Percentiles rank a stretch among this genome's conserved stretches.
Evolutionary conservation across 306 rosid genomes (phyloP).

Genomic region (Medicago lupulina): DNA sequence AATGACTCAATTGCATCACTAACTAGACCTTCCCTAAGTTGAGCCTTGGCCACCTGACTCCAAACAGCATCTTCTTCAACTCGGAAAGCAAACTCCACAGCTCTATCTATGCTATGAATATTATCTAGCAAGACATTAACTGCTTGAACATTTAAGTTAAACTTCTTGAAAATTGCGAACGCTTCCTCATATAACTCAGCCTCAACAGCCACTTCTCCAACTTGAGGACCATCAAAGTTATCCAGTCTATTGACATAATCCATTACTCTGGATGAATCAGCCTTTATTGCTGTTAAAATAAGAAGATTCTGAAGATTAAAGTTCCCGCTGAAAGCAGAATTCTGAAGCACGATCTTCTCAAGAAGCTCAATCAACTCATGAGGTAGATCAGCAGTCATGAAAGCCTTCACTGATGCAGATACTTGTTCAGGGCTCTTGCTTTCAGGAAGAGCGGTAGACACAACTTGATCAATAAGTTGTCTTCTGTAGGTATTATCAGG

Average conservation of each 20-base stretch:
- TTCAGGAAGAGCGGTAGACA: slow-evolving; percentile 98
- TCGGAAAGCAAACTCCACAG: slow-evolving; percentile 98
- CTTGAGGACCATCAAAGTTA: slow-evolving; percentile 98
- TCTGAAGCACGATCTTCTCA: slow-evolving; percentile 98
- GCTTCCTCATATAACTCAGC: slow-evolving; percentile 94
- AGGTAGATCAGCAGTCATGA: slow-evolving; percentile 99
- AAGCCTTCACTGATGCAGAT: slow-evolving; percentile 98
- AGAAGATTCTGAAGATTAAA: slow-evolving; percentile 95
- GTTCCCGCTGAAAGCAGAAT: slow-evolving; percentile 99
- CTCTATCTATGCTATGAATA: slow-evolving; percentile 88
- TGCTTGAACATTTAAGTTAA: slow-evolving; percentile 97
- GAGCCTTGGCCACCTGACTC: slow-evolving; percentile 99
- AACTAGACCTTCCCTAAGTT: slow-evolving; percentile 94
- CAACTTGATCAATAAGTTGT: slow-evolving; percentile 98
- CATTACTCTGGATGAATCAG: slow-evolving; percentile 98
- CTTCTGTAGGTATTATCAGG: slow-evolving; percentile 92
- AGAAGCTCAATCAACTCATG: slow-evolving; percentile 99
- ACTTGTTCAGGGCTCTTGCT: slow-evolving; percentile 99
- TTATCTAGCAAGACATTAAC: slow-evolving; percentile 92
- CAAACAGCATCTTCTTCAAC: slow-evolving; percentile 99
- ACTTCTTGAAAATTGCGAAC: slow-evolving; percentile 95
- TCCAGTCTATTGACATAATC: slow-evolving; percentile 93
- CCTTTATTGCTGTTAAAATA: slow-evolving; percentile 95
- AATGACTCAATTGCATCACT: slow-evolving; percentile 99
- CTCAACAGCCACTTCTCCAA: slow-evolving; percentile 97